A percentile compares a stretch with the other conserved stretches of the same genome.
Evolutionary conservation across 805 yeast genomes (phyloP).

Genomic region (Starmerella scarabaei): DNA sequence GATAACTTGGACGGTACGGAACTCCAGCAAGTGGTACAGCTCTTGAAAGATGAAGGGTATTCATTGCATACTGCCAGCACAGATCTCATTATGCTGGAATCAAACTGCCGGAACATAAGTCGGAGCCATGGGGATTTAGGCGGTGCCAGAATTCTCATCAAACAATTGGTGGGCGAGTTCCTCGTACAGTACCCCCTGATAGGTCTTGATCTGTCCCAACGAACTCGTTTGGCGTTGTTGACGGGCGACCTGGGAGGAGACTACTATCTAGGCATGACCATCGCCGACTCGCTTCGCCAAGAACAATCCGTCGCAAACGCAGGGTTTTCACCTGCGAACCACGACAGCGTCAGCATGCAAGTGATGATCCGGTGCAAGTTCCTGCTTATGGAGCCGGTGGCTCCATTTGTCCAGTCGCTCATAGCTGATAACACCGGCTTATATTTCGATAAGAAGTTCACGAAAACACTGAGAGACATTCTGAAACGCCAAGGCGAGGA

Average conservation of each 20-base stretch:
- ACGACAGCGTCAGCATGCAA: constrained; percentile 13
- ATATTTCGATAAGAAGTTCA: constrained; percentile 10
- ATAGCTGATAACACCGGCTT: constrained; percentile 6
- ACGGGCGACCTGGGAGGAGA: constrained; percentile 6
- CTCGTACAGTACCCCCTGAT: constrained; percentile 19
- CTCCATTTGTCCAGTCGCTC: constrained; percentile 7
- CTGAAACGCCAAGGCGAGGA: constrained; percentile 8
- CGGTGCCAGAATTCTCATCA: neutral
- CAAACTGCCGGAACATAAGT: constrained; percentile 3
- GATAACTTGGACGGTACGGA: neutral
- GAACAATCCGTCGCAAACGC: neutral
- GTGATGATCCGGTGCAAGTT: constrained; percentile 5
- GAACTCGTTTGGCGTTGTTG: constrained; percentile 17
- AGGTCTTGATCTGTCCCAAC: constrained; percentile 12
- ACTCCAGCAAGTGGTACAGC: constrained; percentile 1
- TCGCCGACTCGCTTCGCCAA: constrained; percentile 12
- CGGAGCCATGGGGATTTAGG: neutral
- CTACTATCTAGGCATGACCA: constrained; percentile 2
- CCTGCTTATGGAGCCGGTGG: constrained; percentile 5
- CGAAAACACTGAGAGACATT: constrained; percentile 1
- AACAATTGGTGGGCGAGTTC: constrained; percentile 12
- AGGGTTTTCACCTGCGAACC: constrained; percentile 3
- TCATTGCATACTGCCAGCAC: constrained; percentile 20
- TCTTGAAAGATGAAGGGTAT: constrained; percentile 11
- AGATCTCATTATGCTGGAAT: constrained; percentile 18